Evolutionary conservation across 2,329 filamentous ascomycete species (phyloP).

Genomic region (Phoma sp.): DNA sequence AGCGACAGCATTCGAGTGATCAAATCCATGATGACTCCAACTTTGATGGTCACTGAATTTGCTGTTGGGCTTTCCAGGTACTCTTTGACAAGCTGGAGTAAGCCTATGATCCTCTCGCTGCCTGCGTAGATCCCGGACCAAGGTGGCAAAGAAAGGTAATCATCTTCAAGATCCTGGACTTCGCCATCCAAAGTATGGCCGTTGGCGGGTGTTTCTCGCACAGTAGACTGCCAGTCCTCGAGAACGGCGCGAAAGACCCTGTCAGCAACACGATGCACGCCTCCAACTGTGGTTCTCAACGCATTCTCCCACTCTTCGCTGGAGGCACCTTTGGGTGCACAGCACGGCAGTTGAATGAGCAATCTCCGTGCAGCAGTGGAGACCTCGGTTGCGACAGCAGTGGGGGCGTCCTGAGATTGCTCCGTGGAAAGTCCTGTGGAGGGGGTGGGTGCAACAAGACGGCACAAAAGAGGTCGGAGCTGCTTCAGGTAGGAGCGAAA

Average conservation of each 20-base stretch:
- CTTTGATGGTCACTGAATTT: conserved; percentile 68
- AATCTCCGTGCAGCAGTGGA: conserved; percentile 67
- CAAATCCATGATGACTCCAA: conserved; percentile 73
- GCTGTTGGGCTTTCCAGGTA: conserved; percentile 71
- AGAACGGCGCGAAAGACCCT: conserved; percentile 78
- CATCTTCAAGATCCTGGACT: conserved; percentile 49
- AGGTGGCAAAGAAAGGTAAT: conserved; percentile 61
- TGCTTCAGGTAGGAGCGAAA: conserved; percentile 78
- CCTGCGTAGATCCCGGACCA: conserved; percentile 82
- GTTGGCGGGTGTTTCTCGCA: conserved; percentile 48
- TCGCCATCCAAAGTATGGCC: conserved; percentile 39
- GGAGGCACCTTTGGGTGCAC: conserved; percentile 78
- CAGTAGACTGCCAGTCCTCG: conserved; percentile 79
- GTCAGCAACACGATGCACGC: conserved; percentile 75
- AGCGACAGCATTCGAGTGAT: conserved; percentile 74
- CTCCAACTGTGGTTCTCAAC: conserved; percentile 66
- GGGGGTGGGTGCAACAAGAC: conserved; percentile 69
- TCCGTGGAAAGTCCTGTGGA: conserved; percentile 44
- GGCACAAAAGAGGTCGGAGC: conserved; percentile 66
- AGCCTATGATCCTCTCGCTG: conserved; percentile 68
- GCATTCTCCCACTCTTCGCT: conserved; percentile 79
- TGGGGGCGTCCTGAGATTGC: conserved; percentile 40
- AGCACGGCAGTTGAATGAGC: conserved; percentile 75
- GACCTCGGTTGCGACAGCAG: conserved; percentile 59
- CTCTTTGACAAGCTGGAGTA: conserved; percentile 69